Percentiles rank a stretch among this genome's conserved stretches.
Conservation (phyloP, 2,329 filamentous ascomycete genomes). For the Monosporascus sp. region DNA sequence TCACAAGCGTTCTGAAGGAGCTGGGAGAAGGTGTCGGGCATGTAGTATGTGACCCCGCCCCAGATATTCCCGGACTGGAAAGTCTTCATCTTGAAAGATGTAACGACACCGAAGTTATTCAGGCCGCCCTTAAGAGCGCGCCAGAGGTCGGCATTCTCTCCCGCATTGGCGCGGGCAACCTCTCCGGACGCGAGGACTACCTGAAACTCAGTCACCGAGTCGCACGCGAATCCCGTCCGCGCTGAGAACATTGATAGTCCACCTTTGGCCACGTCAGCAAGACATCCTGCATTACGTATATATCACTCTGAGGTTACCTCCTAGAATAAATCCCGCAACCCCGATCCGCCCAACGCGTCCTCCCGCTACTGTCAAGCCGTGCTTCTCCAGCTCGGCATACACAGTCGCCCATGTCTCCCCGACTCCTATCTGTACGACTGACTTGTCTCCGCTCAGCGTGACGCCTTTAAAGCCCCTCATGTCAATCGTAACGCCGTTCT, state of each 20-base stretch:
- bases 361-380: slow-evolving; percentile 8
- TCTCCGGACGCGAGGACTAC: slow-evolving; percentile 10
- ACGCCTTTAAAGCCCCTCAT: slow-evolving; percentile 10
- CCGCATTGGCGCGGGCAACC: slow-evolving; percentile 6
- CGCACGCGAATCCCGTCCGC: slow-evolving; percentile 13
- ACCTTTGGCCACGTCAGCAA: neutral
- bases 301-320: neutral
- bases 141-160: slow-evolving; percentile 12
- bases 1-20: slow-evolving; percentile 10
- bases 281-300: neutral
- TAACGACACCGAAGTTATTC: slow-evolving; percentile 16
- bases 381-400: slow-evolving; percentile 9
- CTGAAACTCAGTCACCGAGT: slow-evolving; percentile 13
- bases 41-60: slow-evolving; percentile 12
- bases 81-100: slow-evolving; percentile 10
- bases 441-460: slow-evolving; percentile 6
- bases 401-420: slow-evolving; percentile 11
- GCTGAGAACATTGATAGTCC: slow-evolving; percentile 8
- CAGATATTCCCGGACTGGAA: slow-evolving; percentile 6
- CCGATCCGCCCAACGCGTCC: slow-evolving; percentile 9
- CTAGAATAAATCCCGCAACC: slow-evolving; percentile 8
- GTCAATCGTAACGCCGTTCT: slow-evolving; percentile 16
- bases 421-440: slow-evolving; percentile 7
- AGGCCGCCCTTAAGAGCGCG: slow-evolving; percentile 11
- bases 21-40: slow-evolving; percentile 9